phyloP scores from a whole-genome alignment of 148 eudicot species.

The Diospyros kaki region DNA sequence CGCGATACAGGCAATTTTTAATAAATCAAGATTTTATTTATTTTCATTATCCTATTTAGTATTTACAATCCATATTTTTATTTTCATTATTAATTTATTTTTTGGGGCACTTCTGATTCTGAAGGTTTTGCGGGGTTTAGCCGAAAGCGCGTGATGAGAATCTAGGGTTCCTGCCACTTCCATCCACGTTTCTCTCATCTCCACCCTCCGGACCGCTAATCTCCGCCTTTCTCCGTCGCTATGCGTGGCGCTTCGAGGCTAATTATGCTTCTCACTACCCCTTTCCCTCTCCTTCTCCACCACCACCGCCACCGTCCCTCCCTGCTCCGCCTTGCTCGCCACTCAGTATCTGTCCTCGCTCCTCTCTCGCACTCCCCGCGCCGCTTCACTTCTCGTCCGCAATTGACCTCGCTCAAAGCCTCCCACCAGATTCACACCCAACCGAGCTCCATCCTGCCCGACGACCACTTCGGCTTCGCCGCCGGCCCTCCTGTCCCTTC shows the following conservation, averaged over 20 bases:
- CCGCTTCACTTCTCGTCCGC: conserved; percentile 5
- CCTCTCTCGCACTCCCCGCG: not conserved
- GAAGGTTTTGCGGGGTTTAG: not conserved
- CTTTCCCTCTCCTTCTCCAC: conserved; percentile 26
- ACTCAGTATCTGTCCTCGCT: conserved; percentile 3
- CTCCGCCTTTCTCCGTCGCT: conserved; percentile 12
- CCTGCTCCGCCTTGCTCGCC: conserved; percentile 20
- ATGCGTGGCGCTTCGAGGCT: conserved; percentile 52
- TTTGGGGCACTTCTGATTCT: not conserved
- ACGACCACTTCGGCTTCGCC: conserved; percentile 1
- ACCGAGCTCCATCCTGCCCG: conserved; percentile 9
- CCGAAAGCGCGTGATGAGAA: not conserved
- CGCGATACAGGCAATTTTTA: no score
- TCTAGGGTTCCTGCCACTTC: not conserved
- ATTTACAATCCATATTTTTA: no score
- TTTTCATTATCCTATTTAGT: no score
- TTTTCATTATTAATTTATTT: no score
- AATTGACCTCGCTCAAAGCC: not conserved
- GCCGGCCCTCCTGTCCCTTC: not conserved
- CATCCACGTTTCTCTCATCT: not conserved
- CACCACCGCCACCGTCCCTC: conserved; percentile 17
- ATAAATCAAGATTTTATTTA: no score
- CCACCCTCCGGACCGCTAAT: not conserved
- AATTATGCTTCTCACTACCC: conserved; percentile 26
- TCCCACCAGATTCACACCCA: conserved; percentile 26